A percentile compares a stretch with the other conserved stretches of the same genome.
Conservation (phyloP, 305 asterid genomes). For the Withania somnifera region DNA sequence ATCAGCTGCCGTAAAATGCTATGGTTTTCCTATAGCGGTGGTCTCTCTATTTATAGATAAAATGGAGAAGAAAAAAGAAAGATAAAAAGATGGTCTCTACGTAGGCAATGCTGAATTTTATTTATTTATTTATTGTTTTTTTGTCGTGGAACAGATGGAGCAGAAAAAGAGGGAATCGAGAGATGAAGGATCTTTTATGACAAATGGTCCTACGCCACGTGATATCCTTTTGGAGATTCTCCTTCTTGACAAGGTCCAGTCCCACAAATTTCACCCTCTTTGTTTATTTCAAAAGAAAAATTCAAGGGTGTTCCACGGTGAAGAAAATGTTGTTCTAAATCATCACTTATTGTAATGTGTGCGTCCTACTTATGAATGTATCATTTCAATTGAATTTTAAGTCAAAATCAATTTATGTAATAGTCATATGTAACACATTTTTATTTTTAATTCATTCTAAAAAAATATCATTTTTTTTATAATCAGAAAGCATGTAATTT, state of each 20-base stretch:
- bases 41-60: background rate
- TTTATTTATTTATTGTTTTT: background rate
- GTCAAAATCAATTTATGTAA: no score
- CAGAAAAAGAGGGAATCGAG: background rate
- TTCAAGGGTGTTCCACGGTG: background rate
- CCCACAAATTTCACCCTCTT: background rate
- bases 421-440: no score
- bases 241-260: background rate
- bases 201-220: background rate
- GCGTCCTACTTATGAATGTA: background rate
- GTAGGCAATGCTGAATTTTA: background rate
- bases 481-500: no score
- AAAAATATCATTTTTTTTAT: no score
- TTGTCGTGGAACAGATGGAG: no score
- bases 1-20: conserved; percentile 17
- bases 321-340: background rate
- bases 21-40: background rate
- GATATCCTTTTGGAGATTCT: background rate
- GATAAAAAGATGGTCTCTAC: background rate
- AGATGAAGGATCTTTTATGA: background rate
- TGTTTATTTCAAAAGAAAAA: background rate
- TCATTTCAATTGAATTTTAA: no score
- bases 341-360: background rate
- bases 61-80: background rate
- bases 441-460: no score